Evolutionary conservation across 352 stramenopile species (phyloP), one percentile per base, ranked within the genome.

Genomic region (Phytophthora foliorum): DNA sequence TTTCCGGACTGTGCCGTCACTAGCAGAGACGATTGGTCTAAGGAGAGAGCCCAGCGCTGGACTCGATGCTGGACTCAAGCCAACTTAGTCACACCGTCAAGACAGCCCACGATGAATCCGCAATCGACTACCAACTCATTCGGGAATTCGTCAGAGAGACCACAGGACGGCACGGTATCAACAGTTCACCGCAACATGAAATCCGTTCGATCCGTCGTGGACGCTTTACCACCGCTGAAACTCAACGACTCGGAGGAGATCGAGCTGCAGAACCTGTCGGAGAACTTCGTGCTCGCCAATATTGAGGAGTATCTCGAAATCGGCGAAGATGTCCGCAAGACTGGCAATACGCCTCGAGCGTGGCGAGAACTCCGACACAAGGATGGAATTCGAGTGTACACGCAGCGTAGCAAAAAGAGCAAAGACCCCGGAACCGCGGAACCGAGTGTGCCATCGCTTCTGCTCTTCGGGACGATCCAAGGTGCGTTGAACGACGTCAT

Each of bases 401-500:
- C 65, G 16, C 57, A 72, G n/a, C 59, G 65, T 5, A 65, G 54
- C 31, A 62, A 57, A 31, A 69, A 24, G 41, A 65, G 42, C 19
- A 45, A 27, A 41, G 41, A 34, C 27, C 17, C 13, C 2, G 41
- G 32, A 11, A 51, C 31, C 1, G 22, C 34, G 7, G 46, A 42
- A 17, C 44, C 42, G 21, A 53, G 41, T 6, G 52, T 78, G 29
- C 58, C 69, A 3, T 74, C 59, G 5, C 48, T 80, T 50, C 34
- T 75, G 32, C 45, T 72, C 0, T 63, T 69, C 11, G 72, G 63
- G 1, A 74, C 48, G n/a, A 50, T 80, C 41, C 57, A 60, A 19
- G 74, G 77, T 9, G 69, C 38, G 7, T 54, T 86, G 25, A 62
- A 86, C 45, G 77, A 86, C 54, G 57, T 81, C 51, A 77, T 86